A percentile compares a stretch with the other conserved stretches of the same genome.
Conservation (phyloP, 768 basidiomycete species). For the Psilocybe cyanescens region DNA sequence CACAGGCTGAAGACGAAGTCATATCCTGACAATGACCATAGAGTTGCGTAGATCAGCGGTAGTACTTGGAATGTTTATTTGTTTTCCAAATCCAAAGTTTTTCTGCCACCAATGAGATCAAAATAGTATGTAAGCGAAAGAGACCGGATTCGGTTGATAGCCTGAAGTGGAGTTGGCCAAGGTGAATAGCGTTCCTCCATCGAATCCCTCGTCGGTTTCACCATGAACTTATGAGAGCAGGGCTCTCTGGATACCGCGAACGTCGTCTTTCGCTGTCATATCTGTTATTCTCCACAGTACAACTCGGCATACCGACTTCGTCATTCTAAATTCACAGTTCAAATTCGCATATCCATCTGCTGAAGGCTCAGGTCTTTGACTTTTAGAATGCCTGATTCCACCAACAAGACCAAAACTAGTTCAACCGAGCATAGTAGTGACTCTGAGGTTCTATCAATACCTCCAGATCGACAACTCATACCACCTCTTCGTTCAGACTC, state of each 20-base stretch:
- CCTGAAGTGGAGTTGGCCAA: slow-evolving; percentile 15
- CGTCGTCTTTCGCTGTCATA: slow-evolving; percentile 14
- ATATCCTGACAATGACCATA: too few species aligned
- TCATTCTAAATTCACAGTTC: slow-evolving; percentile 5
- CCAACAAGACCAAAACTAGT: slow-evolving; percentile 12
- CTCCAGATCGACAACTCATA: slow-evolving; percentile 57
- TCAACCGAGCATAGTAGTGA: slow-evolving; percentile 9
- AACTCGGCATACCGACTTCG: slow-evolving; percentile 1
- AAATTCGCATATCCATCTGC: neutral
- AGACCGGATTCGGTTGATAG: slow-evolving; percentile 16
- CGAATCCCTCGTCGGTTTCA: slow-evolving; percentile 18
- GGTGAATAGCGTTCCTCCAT: slow-evolving; percentile 13
- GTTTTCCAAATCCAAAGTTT: neutral
- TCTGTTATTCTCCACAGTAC: neutral
- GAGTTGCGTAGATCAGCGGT: neutral
- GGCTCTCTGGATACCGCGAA: slow-evolving; percentile 27
- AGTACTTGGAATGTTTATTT: neutral
- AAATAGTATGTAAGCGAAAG: slow-evolving; percentile 19
- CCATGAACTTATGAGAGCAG: slow-evolving; percentile 42
- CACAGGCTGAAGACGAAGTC: neutral
- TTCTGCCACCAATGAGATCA: slow-evolving; percentile 7
- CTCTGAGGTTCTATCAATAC: slow-evolving; percentile 43
- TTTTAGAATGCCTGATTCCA: slow-evolving; percentile 24
- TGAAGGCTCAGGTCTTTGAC: neutral
- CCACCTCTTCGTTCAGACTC: slow-evolving; percentile 64